phyloP scores from a whole-genome alignment of 169 alveolate species.

The Plasmodium reichenowi region DNA sequence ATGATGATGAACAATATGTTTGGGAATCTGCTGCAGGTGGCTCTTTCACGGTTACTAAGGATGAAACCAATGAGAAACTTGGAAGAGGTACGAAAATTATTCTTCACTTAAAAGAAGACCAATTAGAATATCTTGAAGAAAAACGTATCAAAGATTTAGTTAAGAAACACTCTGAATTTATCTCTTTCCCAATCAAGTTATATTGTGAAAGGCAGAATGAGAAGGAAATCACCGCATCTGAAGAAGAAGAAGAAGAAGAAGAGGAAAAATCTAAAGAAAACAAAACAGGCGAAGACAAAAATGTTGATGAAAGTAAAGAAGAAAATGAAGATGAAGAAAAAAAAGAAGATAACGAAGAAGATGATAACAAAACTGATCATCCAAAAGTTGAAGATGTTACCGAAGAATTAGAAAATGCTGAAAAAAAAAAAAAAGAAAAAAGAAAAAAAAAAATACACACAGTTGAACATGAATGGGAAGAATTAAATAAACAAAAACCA shows the following conservation, averaged over 20 bases:
- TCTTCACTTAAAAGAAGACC: slow-evolving; percentile 97
- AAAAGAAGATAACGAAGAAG: slow-evolving; percentile 84
- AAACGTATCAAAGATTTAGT: slow-evolving; percentile 97
- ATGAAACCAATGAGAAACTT: slow-evolving; percentile 90
- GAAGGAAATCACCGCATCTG: slow-evolving; percentile 98
- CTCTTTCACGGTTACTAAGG: slow-evolving; percentile 97
- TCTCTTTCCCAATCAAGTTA: slow-evolving; percentile 98
- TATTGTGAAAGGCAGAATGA: slow-evolving; percentile 97
- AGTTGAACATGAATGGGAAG: slow-evolving; percentile 97
- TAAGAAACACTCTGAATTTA: slow-evolving; percentile 99
- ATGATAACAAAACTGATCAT: slow-evolving; percentile 86
- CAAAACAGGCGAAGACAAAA: slow-evolving; percentile 77
- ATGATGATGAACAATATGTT: slow-evolving; percentile 97
- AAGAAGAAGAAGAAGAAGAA: slow-evolving; percentile 91
- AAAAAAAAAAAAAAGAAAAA: slow-evolving; percentile 90
- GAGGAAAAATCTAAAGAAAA: slow-evolving; percentile 76
- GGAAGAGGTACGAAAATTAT: slow-evolving; percentile 98
- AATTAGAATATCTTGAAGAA: slow-evolving; percentile 98
- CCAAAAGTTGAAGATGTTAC: slow-evolving; percentile 88
- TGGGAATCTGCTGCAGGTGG: slow-evolving; percentile 99
- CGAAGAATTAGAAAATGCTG: slow-evolving; percentile 67
- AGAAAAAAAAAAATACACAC: slow-evolving; percentile 98
- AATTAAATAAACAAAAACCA: slow-evolving; percentile 98
- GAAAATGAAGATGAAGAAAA: slow-evolving; percentile 85
- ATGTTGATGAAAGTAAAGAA: slow-evolving; percentile 79